These are phyloP conservation scores for Kregervanrija delftensis DNA, from an alignment of 805 yeast species.

Conservation along the genomic window DNA sequence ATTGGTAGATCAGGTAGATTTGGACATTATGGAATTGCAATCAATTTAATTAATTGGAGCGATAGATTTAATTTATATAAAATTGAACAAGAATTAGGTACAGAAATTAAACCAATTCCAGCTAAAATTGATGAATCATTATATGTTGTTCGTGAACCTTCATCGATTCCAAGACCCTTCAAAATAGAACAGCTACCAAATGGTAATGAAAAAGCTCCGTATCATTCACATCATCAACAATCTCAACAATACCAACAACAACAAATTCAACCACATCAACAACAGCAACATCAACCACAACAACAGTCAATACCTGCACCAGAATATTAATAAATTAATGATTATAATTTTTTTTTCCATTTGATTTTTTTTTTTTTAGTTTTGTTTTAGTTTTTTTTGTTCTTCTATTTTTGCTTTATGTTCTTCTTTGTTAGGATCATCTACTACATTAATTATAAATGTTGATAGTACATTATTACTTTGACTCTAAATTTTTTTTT, in stretches of 20 bases:
- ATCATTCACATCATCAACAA: slow-evolving; percentile 25
- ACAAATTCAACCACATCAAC: slow-evolving; percentile 14
- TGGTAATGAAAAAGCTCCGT: slow-evolving; percentile 22
- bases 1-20: slow-evolving; percentile 99
- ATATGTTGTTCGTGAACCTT: slow-evolving; percentile 77
- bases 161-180: slow-evolving; percentile 82
- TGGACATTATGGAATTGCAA: slow-evolving; percentile 97
- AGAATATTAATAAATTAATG: slow-evolving; percentile 6
- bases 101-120: slow-evolving; percentile 96
- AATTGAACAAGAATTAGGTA: slow-evolving; percentile 95
- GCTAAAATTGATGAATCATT: slow-evolving; percentile 82
- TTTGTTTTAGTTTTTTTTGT: slow-evolving; percentile 7
- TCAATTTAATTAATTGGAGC: slow-evolving; percentile 93
- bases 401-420: slow-evolving; percentile 11
- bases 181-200: slow-evolving; percentile 50
- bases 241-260: slow-evolving; percentile 23
- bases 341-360: slow-evolving; percentile 9
- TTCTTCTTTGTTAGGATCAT: slow-evolving; percentile 10
- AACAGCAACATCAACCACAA: slow-evolving; percentile 9
- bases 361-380: slow-evolving; percentile 8
- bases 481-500: slow-evolving; percentile 6
- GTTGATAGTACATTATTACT: slow-evolving; percentile 1
- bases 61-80: slow-evolving; percentile 90
- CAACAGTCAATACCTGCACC: slow-evolving; percentile 4
- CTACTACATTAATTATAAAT: slow-evolving; percentile 7